Percentiles rank a stretch among this genome's conserved stretches.
Conservation (phyloP, 495 filamentous ascomycete genomes). For the Delitschia confertaspora region DNA sequence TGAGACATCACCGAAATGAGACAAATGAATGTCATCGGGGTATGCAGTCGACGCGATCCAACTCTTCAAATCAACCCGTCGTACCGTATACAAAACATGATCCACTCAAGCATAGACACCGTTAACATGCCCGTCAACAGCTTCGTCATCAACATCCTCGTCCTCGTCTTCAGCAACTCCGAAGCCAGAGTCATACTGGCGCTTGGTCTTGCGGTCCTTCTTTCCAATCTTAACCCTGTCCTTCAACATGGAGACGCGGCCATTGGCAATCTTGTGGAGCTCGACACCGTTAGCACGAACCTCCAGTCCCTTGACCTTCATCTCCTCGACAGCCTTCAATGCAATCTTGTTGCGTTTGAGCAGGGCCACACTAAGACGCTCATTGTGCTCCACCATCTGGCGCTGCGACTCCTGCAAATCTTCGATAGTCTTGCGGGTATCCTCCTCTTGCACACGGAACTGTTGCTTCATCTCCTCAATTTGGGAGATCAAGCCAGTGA, state of each 20-base stretch:
- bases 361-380: conserved; percentile 1
- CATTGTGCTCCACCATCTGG: conserved; percentile 3
- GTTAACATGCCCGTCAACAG: neutral
- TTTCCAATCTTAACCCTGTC: conserved; percentile 18
- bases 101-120: neutral
- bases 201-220: conserved; percentile 16
- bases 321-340: conserved; percentile 9
- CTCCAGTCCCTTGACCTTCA: conserved; percentile 20
- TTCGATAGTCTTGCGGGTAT: conserved; percentile 6
- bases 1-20: no score
- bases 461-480: conserved; percentile 14
- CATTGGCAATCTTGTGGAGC: conserved; percentile 11
- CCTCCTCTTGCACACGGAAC: conserved; percentile 9
- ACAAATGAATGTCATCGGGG: no score
- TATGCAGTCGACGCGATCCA: no score
- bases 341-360: conserved; percentile 11
- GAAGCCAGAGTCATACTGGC: conserved; percentile 15
- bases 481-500: conserved; percentile 6
- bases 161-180: conserved; percentile 14
- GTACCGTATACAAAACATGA: neutral
- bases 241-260: conserved; percentile 17
- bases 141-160: neutral
- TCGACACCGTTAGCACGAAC: conserved; percentile 10
- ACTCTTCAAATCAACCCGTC: no score
- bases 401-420: conserved; percentile 4